Percentiles rank a stretch among this genome's conserved stretches.
These are phyloP conservation scores for Sarocladium oryzae DNA, from an alignment of 2,329 filamentous ascomycete species.

Conservation along the genomic window DNA sequence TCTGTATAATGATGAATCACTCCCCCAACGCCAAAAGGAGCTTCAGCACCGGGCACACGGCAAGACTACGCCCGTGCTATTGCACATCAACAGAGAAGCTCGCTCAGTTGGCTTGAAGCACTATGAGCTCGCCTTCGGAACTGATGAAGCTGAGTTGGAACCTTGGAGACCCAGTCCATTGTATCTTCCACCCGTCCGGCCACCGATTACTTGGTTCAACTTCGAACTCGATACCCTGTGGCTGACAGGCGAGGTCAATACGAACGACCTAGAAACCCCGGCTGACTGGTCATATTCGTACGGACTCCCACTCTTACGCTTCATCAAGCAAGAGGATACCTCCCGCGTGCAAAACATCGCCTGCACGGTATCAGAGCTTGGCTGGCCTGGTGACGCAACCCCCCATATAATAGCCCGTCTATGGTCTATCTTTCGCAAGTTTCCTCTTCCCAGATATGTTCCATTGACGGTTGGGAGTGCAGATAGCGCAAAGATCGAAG, in stretches of 20 bases:
- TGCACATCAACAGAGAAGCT: conserved; percentile 37
- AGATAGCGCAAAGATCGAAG: conserved; percentile 27
- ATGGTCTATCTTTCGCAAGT: conserved; percentile 42
- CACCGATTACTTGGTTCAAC: conserved; percentile 39
- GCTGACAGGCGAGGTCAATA: conserved; percentile 41
- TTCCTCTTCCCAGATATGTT: conserved; percentile 28
- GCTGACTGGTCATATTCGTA: conserved; percentile 29
- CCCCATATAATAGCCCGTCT: conserved; percentile 41
- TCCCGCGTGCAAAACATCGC: conserved; percentile 36
- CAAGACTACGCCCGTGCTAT: conserved; percentile 31
- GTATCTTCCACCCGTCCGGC: conserved; percentile 33
- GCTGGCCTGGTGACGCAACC: conserved; percentile 33
- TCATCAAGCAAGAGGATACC: conserved; percentile 36
- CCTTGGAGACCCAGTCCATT: conserved; percentile 24
- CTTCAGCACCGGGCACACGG: conserved; percentile 20
- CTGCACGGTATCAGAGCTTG: conserved; percentile 37
- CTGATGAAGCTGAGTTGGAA: background rate
- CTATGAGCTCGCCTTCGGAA: conserved; percentile 39
- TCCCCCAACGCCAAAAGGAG: conserved; percentile 22
- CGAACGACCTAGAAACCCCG: conserved; percentile 26
- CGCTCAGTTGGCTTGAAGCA: conserved; percentile 32
- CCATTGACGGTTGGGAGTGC: conserved; percentile 33
- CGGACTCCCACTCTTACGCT: conserved; percentile 43
- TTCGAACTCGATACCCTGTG: conserved; percentile 40
- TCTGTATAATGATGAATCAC: conserved; percentile 25